Base-by-base conservation (phyloP, 192 early-diverging fungal species). In the Entomortierella beljakovae region DNA sequence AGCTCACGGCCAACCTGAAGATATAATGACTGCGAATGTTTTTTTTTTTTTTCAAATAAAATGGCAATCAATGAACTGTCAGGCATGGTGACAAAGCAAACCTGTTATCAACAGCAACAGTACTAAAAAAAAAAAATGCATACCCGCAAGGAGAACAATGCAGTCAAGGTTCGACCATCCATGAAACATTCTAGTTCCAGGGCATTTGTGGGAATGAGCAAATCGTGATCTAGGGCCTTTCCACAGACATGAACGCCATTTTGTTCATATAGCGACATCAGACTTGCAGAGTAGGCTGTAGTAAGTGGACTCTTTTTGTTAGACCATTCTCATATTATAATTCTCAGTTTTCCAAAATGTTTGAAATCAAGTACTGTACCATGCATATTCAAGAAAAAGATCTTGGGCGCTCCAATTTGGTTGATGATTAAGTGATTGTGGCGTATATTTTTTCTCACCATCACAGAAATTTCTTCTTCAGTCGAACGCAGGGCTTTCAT, bases 171-270 rank as follows among this genome's bases (percentile, higher is more conserved):
- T 33, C 29, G 46, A 34, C 61, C 48, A 25, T 43, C 46, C 29
- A 63, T 26, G 48, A 63, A 63, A 23, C 3, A 13, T 51, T 63
- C 49, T 16, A 63, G 48, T 34, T 63, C 61, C 28, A 63, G 20
- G 28, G 42, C 46, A 33, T 63, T 63, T 23, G 61, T 63, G 31
- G 61, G 61, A 32, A 63, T 5, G 61, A 63, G 28, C 5, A 63
- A 10, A 26, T 63, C 49, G 0, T 51, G 28, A n/a, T 63, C 33
- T 33, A 63, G 13, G 29, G 23, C 61, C 31, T 51, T 63, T 3
- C 49, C 61, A 51, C 61, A 63, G 61, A 63, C 48, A 31, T 51
- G 48, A 49, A 29, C 61, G 34, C 61, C 61, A 51, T 63, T 49
- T n/a, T 63, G 1, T 33, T 52, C 61, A 7, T n/a, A 32, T 9